phyloP scores from a whole-genome alignment of 768 basidiomycete genomes.

The Leccinum sublutescens region DNA sequence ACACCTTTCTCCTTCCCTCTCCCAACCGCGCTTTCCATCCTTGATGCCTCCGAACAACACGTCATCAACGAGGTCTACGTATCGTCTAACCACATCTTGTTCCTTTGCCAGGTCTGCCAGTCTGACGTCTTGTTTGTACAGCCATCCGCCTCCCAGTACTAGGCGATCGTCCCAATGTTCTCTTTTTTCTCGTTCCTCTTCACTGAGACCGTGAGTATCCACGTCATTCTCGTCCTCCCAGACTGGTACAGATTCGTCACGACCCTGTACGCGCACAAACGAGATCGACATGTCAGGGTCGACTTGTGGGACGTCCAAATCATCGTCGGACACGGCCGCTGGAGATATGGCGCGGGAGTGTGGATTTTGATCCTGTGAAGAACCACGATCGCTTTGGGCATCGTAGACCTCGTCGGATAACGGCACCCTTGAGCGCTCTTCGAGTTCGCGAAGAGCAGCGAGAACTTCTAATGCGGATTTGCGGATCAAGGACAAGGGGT shows the following conservation, averaged over 20 bases:
- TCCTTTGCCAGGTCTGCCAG: conserved; percentile 57
- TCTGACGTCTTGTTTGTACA: conserved; percentile 67
- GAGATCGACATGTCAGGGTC: conserved; percentile 65
- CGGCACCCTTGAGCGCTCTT: conserved; percentile 74
- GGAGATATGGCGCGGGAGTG: conserved; percentile 49
- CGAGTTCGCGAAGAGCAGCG: conserved; percentile 71
- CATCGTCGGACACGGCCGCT: conserved; percentile 38
- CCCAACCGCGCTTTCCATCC: conserved; percentile 48
- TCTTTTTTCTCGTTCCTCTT: conserved; percentile 52
- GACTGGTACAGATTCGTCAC: conserved; percentile 63
- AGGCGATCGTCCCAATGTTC: conserved; percentile 82
- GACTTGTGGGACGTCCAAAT: conserved; percentile 29
- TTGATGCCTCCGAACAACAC: conserved; percentile 67
- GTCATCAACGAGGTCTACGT: conserved; percentile 78
- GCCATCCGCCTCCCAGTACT: conserved; percentile 78
- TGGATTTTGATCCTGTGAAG: conserved; percentile 34
- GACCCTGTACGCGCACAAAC: conserved; percentile 69
- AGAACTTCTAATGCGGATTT: conserved; percentile 83
- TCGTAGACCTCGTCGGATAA: conserved; percentile 83
- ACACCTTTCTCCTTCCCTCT: conserved; percentile 44
- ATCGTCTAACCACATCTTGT: conserved; percentile 51
- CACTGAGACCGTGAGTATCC: conserved; percentile 43
- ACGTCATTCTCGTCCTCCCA: conserved; percentile 73
- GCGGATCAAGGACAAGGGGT: conserved; percentile 70
- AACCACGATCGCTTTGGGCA: conserved; percentile 67